Base-by-base conservation (phyloP, 441 rosid species). In the Erysimum pusillum region DNA sequence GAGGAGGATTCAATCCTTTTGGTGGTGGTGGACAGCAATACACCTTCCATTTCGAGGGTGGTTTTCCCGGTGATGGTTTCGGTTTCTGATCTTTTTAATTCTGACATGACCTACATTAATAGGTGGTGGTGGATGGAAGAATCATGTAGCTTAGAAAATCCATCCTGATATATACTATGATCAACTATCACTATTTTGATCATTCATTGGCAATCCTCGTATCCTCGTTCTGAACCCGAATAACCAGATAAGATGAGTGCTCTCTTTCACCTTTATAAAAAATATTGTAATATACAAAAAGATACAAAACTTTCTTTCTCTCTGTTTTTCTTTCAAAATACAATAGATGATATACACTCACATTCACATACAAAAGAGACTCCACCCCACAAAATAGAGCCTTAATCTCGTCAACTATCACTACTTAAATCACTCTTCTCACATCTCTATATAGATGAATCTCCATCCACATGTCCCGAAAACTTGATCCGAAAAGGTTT, bases 21-120 rank as follows among this genome's bases (percentile, higher is more conserved):
- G 97, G 94, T 35, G 94, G 91, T 15, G 77, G 77, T 13, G 97
- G 98, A n/a, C 67, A 62, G 25, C 92, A 89, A 11, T 95, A 64
- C 76, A 84, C 95, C 13, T 95, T 93, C 74, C 90, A 90, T 63
- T 95, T 89, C 76, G 97, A 93, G 0, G 98, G 99, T 2, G 98
- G 97, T 51, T 93, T 91, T 69, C 98, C 97, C 1, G 97, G 97
- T n/a, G 92, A 90, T 32, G 89, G 89, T 54, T 83, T 86, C 2
- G 91, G 94, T 48, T 95, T 87, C 68, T 87, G 51, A 46, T 15
- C 8, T 35, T 35, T 35, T 35, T 35, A 1, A 35, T 6, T 35
- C 8, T 35, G 38, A 35, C 38, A 35, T 35, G 9, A 35, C 38
- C 38, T 35, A 35, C 38, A 35, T 46, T 46, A 9, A 46, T 45